These are phyloP conservation scores for Phytophthora syringae DNA, from an alignment of 352 stramenopile species.

Conservation along the genomic window DNA sequence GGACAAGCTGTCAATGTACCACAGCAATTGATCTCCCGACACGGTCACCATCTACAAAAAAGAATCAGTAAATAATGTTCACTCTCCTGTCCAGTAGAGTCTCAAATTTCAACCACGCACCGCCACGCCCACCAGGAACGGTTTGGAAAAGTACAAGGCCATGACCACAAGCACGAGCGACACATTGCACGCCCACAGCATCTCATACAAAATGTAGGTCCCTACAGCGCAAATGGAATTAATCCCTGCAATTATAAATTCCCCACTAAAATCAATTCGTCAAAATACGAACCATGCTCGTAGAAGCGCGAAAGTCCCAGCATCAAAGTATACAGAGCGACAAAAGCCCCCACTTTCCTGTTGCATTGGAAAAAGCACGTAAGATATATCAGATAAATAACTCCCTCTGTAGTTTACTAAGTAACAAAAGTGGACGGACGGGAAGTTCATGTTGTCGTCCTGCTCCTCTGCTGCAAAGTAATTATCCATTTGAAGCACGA, in stretches of 20 bases:
- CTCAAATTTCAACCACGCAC: slow-evolving; percentile 34
- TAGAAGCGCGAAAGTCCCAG: slow-evolving; percentile 63
- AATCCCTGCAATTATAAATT: background rate
- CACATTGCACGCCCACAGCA: slow-evolving; percentile 85
- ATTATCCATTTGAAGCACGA: slow-evolving; percentile 63
- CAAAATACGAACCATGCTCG: slow-evolving; percentile 54
- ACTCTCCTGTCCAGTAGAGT: background rate
- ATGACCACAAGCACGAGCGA: slow-evolving; percentile 72
- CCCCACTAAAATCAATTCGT: too few species aligned
- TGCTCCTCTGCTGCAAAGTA: slow-evolving; percentile 48
- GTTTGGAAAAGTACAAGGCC: slow-evolving; percentile 75
- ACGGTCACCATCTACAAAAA: slow-evolving; percentile 86
- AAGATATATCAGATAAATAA: background rate
- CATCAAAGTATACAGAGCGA: slow-evolving; percentile 56
- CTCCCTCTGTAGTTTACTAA: background rate
- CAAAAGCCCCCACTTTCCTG: slow-evolving; percentile 60
- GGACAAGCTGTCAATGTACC: slow-evolving; percentile 88
- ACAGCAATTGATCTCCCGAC: slow-evolving; percentile 93
- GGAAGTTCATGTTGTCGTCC: slow-evolving; percentile 61
- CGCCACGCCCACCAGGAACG: slow-evolving; percentile 82
- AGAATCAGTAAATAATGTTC: background rate
- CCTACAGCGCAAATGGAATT: slow-evolving; percentile 29
- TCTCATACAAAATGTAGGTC: slow-evolving; percentile 82
- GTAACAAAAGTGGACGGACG: slow-evolving; percentile 32
- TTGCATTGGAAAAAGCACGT: background rate